Base-by-base conservation (phyloP, 2,329 filamentous ascomycete genomes). In the Chaetomium strumarium region DNA sequence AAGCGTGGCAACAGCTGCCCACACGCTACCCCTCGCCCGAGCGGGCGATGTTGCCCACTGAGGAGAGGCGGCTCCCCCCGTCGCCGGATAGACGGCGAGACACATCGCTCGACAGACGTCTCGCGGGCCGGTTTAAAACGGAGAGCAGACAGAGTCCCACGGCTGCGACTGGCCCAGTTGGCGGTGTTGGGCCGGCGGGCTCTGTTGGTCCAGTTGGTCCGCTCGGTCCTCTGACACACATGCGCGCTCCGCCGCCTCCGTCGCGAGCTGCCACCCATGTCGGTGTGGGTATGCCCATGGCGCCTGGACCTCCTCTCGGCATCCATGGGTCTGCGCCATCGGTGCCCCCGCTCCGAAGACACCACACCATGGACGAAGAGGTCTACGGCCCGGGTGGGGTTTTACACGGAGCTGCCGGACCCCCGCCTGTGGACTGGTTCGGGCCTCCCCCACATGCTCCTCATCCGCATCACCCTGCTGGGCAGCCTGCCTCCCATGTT, bases 61-160 rank as follows among this genome's bases (percentile, higher is more conserved):
- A 53, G 16, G 59, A 58, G 44, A 53, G 55, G 14, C 49, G 50
- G 30, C 52, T 53, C 13, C 43, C 53, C 40, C 52, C 56, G n/a
- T 58, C 57, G 10, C 48, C 53, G 19, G 51, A 54, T 9, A 52
- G 46, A 46, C 55, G 58, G 12, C 60, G 72, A 19, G 68, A 66
- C 9, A 68, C 64, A 16, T 76, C 76, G 3, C 68, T 76, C 62
- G 76, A 79, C 51, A 71, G 72, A 41, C 73, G 77, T 19, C 69
- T 78, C 10, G 77, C 76, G 3, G 75, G 75, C 38, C 70, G 78
- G 10, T 75, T 79, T 55, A 68, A 64, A 24, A 68, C 75, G 16
- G 77, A 77, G 47, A 66, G 66, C 49, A 70, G 73, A 17, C 66
- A 67, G 37, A 66, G 55, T 53, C 66, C 54, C 63, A 17, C 57